Conservation (phyloP, 2,329 filamentous ascomycete genomes). For the Ascochyta rabiei region DNA sequence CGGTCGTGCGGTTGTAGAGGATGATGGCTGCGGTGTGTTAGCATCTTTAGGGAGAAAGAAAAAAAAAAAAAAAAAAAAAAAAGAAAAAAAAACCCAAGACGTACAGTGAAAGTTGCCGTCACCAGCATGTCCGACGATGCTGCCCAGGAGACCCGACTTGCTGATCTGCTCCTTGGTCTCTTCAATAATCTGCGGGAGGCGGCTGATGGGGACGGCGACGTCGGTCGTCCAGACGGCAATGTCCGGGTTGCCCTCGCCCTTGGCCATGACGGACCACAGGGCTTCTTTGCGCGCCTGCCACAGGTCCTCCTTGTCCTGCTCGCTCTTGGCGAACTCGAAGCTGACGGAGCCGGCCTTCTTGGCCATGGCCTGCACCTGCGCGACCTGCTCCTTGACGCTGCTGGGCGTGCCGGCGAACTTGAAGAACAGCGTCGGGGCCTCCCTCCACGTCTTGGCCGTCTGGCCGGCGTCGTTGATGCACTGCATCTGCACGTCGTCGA, state of each 20-base stretch:
- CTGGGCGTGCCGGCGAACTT: slow-evolving; percentile 73
- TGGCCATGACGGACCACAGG: slow-evolving; percentile 73
- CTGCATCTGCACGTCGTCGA: slow-evolving; percentile 89
- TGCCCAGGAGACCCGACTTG: slow-evolving; percentile 66
- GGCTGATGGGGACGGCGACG: slow-evolving; percentile 77
- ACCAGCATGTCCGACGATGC: slow-evolving; percentile 75
- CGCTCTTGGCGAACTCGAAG: slow-evolving; percentile 71
- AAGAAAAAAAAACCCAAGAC: slow-evolving; percentile 30
- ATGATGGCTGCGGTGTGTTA: slow-evolving; percentile 58
- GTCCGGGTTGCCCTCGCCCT: slow-evolving; percentile 63
- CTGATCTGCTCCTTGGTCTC: slow-evolving; percentile 72
- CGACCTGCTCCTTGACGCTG: slow-evolving; percentile 79
- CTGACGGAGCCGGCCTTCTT: slow-evolving; percentile 65
- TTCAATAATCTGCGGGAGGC: slow-evolving; percentile 75
- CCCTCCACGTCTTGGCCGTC: slow-evolving; percentile 69
- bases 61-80: slow-evolving; percentile 21
- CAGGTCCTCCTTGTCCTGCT: slow-evolving; percentile 70
- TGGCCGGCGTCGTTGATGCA: slow-evolving; percentile 71
- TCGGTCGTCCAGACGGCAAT: slow-evolving; percentile 78
- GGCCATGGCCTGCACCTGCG: slow-evolving; percentile 67
- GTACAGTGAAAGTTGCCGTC: slow-evolving; percentile 76
- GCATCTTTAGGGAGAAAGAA: not conserved
- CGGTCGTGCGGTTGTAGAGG: slow-evolving; percentile 66
- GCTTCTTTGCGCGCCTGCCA: slow-evolving; percentile 80
- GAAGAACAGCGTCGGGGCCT: slow-evolving; percentile 74